Conservation (phyloP, 768 basidiomycete species). For the Suillus decipiens region DNA sequence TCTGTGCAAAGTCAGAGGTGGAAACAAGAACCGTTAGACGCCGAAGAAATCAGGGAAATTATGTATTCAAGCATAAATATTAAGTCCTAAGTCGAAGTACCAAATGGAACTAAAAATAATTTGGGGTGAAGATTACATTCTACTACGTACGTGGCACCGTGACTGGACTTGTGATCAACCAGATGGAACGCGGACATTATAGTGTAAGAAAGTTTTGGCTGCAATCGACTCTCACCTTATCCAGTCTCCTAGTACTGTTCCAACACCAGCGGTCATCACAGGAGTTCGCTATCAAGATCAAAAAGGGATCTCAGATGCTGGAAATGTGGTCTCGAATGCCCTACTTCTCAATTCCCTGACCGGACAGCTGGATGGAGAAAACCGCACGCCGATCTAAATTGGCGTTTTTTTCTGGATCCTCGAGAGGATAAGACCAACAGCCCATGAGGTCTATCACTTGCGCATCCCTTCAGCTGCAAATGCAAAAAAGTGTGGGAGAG, state of each 20-base stretch:
- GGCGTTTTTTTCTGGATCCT: not conserved
- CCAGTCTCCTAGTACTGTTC: not conserved
- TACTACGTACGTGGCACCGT: not conserved
- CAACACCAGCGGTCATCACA: not conserved
- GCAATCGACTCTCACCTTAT: not conserved
- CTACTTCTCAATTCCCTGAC: not conserved
- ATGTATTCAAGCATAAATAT: not conserved
- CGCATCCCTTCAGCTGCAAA: conserved; percentile 45
- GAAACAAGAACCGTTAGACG: not conserved
- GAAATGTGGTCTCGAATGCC: not conserved
- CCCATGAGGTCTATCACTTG: not conserved
- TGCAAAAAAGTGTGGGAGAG: conserved; percentile 59
- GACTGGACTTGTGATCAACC: not conserved
- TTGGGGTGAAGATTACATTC: not conserved
- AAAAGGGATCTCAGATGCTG: not conserved
- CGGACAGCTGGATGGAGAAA: not conserved
- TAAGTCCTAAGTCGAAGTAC: not conserved
- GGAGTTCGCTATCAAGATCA: not conserved
- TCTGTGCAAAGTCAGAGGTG: not conserved
- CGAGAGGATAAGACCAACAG: not conserved
- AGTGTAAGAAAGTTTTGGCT: not conserved
- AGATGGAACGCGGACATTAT: not conserved
- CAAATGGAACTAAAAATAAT: conserved; percentile 1
- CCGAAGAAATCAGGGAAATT: not conserved
- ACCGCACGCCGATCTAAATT: not conserved